These are phyloP conservation scores for Liquidambar formosana DNA, from an alignment of 164 flowering plant species.

Conservation along the genomic window DNA sequence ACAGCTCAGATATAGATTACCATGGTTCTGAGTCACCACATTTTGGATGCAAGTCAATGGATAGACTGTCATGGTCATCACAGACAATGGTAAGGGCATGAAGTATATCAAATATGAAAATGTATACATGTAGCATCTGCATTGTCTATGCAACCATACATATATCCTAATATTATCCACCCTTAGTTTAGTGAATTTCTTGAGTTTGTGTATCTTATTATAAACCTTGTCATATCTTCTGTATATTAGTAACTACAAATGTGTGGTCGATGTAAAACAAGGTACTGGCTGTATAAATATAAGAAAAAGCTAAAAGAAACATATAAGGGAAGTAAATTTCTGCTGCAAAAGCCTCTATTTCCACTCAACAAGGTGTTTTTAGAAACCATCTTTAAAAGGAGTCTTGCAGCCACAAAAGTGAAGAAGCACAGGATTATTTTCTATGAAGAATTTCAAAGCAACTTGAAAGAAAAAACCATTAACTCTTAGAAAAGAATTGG, in stretches of 20 bases:
- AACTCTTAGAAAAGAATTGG: too few species aligned
- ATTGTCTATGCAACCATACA: too few species aligned
- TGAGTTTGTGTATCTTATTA: not conserved
- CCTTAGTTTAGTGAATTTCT: not conserved
- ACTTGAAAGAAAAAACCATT: too few species aligned
- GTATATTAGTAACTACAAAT: not conserved
- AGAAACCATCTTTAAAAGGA: too few species aligned
- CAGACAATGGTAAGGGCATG: slow-evolving; percentile 23
- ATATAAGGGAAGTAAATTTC: too few species aligned
- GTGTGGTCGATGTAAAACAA: not conserved
- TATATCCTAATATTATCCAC: not conserved
- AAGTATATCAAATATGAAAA: not conserved
- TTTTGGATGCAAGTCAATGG: slow-evolving; percentile 35
- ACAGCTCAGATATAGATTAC: slow-evolving; percentile 38
- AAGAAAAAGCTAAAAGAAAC: too few species aligned
- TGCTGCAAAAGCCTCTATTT: too few species aligned
- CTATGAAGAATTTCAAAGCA: too few species aligned
- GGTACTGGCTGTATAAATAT: too few species aligned
- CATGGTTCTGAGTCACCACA: slow-evolving; percentile 32
- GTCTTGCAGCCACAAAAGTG: too few species aligned
- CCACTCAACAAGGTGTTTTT: too few species aligned
- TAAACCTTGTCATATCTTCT: not conserved
- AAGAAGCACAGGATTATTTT: too few species aligned
- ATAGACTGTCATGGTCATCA: slow-evolving; percentile 24
- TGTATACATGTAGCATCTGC: not conserved